phyloP scores from a whole-genome alignment of 1,284 basidiomycete species.

The Puccinia novopanici region DNA sequence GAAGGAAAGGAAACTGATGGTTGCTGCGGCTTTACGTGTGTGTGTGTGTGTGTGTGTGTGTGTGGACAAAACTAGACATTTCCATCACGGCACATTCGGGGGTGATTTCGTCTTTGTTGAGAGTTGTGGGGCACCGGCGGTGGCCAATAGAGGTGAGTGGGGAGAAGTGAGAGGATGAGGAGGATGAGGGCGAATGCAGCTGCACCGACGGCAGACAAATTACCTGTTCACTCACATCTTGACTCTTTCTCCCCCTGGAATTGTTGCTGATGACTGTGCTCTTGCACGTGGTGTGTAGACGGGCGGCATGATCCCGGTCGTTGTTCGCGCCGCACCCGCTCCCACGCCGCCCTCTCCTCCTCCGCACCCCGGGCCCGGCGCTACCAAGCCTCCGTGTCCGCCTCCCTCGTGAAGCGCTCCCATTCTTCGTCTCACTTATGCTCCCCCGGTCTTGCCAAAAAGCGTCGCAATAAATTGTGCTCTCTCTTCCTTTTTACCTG shows the following conservation, averaged over 20 bases:
- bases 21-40: no score
- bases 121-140: constrained; percentile 32
- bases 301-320: constrained; percentile 44
- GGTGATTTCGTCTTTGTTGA: constrained; percentile 55
- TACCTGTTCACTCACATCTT: not conserved
- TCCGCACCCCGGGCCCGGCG: constrained; percentile 39
- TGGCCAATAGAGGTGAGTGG: constrained; percentile 35
- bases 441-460: no score
- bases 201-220: no score
- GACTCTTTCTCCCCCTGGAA: not conserved
- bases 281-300: constrained; percentile 8
- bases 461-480: no score
- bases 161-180: not conserved
- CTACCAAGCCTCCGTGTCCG: constrained; percentile 41
- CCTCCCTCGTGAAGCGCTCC: not conserved
- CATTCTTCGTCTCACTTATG: no score
- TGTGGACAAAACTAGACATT: constrained; percentile 53
- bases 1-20: not conserved
- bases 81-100: constrained; percentile 62
- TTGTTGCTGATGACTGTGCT: not conserved
- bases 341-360: constrained; percentile 31
- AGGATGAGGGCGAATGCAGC: no score
- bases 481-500: no score
- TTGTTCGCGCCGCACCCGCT: constrained; percentile 24
- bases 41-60: no score